Evolutionary conservation across 2,329 filamentous ascomycete genomes (phyloP).

Genomic region (Trichophyton benhamiae): DNA sequence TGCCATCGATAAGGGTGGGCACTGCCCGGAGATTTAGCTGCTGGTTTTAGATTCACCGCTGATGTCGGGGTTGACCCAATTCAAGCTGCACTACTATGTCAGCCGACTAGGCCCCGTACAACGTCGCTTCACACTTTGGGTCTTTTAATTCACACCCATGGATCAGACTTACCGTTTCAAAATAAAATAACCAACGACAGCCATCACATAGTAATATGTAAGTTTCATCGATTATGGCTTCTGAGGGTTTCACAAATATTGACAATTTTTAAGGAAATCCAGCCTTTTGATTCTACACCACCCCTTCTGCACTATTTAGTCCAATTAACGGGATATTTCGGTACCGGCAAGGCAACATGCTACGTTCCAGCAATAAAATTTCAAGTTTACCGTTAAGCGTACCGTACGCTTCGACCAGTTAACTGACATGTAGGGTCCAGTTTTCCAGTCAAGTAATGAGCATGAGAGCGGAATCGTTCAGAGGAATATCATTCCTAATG

Average conservation of each 20-base stretch:
- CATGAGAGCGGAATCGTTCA: no score
- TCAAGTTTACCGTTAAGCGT: no score
- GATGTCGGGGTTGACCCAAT: not conserved
- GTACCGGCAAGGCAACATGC: no score
- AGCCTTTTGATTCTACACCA: no score
- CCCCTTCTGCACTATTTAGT: no score
- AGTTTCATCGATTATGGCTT: not conserved
- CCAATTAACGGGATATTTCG: no score
- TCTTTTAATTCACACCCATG: not conserved
- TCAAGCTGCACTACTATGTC: not conserved
- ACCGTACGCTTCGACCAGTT: no score
- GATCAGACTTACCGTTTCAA: not conserved
- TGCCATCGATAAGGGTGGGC: not conserved
- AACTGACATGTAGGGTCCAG: no score
- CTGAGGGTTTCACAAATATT: not conserved
- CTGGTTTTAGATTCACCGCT: not conserved
- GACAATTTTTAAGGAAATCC: no score
- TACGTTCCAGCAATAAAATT: no score
- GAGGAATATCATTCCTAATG: no score
- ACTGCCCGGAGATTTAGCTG: not conserved
- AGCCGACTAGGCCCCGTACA: not conserved
- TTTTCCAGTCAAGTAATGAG: no score
- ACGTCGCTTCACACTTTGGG: not conserved
- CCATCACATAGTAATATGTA: not conserved
- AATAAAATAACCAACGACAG: not conserved